Evolutionary conservation across 352 stramenopile genomes (phyloP).

Genomic region (Phytophthora boehmeriae): DNA sequence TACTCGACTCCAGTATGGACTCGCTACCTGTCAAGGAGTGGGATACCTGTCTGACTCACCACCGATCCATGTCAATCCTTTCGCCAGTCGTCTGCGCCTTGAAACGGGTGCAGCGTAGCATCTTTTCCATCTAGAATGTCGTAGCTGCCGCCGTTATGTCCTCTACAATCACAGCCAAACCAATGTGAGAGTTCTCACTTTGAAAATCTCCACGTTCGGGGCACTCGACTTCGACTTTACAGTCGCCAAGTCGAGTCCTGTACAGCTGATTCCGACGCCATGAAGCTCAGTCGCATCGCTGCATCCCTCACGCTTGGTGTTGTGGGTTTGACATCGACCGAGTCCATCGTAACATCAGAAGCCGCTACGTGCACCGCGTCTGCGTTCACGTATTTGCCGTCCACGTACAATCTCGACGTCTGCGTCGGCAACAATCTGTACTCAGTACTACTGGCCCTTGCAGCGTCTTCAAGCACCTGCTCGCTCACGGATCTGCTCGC

Average conservation of each 20-base stretch:
- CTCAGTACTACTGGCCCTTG: conserved; percentile 31
- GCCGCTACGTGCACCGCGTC: conserved; percentile 29
- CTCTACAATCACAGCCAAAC: no score
- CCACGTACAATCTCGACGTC: conserved; percentile 42
- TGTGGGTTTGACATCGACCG: conserved; percentile 10
- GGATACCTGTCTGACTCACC: conserved; percentile 20
- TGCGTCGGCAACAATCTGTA: conserved; percentile 52
- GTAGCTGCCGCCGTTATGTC: no score
- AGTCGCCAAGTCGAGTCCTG: conserved; percentile 13
- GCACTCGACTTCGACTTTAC: conserved; percentile 4
- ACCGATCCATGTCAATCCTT: conserved; percentile 25
- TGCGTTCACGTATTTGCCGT: conserved; percentile 35
- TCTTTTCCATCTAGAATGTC: not conserved
- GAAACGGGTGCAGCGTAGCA: not conserved
- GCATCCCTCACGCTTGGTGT: conserved; percentile 16
- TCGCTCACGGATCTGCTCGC: conserved; percentile 32
- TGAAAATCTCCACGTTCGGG: conserved; percentile 14
- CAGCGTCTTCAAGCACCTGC: conserved; percentile 33
- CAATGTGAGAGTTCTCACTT: conserved; percentile 12
- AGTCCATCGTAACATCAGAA: conserved; percentile 7
- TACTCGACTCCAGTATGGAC: not conserved
- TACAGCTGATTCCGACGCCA: not conserved
- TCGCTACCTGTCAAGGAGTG: conserved; percentile 13
- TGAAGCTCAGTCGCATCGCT: conserved; percentile 28
- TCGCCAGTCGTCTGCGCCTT: conserved; percentile 27